Conservation (phyloP, 2,329 filamentous ascomycete genomes). For the Chrysoporthe puriensis region DNA sequence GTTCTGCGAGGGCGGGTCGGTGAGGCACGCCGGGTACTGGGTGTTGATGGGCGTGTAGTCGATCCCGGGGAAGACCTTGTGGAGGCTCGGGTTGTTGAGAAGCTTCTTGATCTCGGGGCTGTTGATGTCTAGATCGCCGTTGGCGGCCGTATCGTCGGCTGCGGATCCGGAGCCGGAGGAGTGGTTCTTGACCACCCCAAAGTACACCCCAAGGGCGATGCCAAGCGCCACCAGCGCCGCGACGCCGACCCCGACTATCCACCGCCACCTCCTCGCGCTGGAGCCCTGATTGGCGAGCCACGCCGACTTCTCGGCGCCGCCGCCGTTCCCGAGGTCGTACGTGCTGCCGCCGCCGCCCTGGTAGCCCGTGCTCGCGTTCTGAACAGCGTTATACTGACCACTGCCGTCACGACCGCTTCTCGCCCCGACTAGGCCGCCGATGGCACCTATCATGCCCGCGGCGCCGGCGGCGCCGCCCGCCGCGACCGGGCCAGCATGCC, state of each 20-base stretch:
- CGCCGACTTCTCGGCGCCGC: slow-evolving; percentile 63
- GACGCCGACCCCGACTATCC: slow-evolving; percentile 68
- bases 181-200: slow-evolving; percentile 68
- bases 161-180: slow-evolving; percentile 50
- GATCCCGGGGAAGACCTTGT: slow-evolving; percentile 93
- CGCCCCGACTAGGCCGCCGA: slow-evolving; percentile 45
- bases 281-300: slow-evolving; percentile 65
- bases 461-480: slow-evolving; percentile 48
- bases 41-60: slow-evolving; percentile 93
- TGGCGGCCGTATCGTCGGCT: slow-evolving; percentile 60
- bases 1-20: slow-evolving; percentile 83
- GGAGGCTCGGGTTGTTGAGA: slow-evolving; percentile 78
- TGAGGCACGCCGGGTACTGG: slow-evolving; percentile 83
- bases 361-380: slow-evolving; percentile 36
- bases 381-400: slow-evolving; percentile 62
- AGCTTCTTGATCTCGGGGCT: slow-evolving; percentile 80
- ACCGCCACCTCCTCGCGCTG: slow-evolving; percentile 68
- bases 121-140: slow-evolving; percentile 73
- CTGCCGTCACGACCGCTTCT: slow-evolving; percentile 39
- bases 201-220: slow-evolving; percentile 74
- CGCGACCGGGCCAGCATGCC: slow-evolving; percentile 41
- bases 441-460: slow-evolving; percentile 38
- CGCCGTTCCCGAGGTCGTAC: slow-evolving; percentile 37
- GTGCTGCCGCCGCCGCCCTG: slow-evolving; percentile 37
- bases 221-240: slow-evolving; percentile 68